These are phyloP conservation scores for Xylaria sp. DNA, from an alignment of 2,329 filamentous ascomycete species.

Conservation along the genomic window DNA sequence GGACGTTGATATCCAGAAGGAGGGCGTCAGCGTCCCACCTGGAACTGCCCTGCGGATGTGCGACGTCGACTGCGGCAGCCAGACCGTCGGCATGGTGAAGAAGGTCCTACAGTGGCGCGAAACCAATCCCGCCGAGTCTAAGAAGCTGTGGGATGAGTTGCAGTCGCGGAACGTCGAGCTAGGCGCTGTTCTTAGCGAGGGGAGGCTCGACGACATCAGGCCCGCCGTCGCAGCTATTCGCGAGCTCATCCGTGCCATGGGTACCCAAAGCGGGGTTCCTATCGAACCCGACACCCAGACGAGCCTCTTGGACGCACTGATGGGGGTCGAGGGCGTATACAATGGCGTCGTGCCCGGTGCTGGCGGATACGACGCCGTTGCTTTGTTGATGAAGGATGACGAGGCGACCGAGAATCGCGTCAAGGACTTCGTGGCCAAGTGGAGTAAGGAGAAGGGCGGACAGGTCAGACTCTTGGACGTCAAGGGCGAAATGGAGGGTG, in stretches of 20 bases:
- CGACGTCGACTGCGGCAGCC: constrained; percentile 91
- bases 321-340: constrained; percentile 74
- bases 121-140: constrained; percentile 66
- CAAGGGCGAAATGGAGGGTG: constrained; percentile 44
- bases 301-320: constrained; percentile 77
- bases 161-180: constrained; percentile 77
- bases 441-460: constrained; percentile 64
- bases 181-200: constrained; percentile 62
- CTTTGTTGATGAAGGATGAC: constrained; percentile 77
- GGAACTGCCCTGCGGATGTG: constrained; percentile 87
- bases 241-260: constrained; percentile 77
- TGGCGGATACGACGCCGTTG: constrained; percentile 90
- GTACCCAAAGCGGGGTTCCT: constrained; percentile 73
- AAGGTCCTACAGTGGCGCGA: constrained; percentile 83
- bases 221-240: constrained; percentile 58
- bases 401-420: constrained; percentile 65
- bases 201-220: constrained; percentile 50
- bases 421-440: constrained; percentile 66
- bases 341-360: constrained; percentile 94
- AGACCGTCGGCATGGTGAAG: constrained; percentile 96
- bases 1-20: constrained; percentile 79
- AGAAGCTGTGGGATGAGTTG: constrained; percentile 74
- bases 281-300: constrained; percentile 91
- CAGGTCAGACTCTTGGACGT: constrained; percentile 68
- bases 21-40: constrained; percentile 70